A percentile compares a stretch with the other conserved stretches of the same genome.
Evolutionary conservation across 257 asterid species (phyloP).

Genomic region (Thymus mandschuricus): DNA sequence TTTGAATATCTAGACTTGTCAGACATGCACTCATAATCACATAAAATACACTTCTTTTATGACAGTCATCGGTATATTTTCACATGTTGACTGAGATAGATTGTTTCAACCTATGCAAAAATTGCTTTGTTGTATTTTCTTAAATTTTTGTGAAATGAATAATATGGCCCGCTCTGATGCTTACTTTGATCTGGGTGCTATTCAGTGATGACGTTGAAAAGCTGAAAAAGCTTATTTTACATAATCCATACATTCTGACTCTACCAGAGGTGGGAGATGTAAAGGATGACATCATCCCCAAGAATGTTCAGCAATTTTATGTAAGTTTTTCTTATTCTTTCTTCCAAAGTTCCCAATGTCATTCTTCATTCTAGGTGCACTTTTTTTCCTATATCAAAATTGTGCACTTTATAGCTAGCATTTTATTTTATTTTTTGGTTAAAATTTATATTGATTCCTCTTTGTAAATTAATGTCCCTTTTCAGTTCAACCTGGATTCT

Average conservation of each 20-base stretch:
- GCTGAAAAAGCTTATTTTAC: conserved; percentile 89
- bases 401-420: conserved; percentile 4
- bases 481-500: conserved; percentile 5
- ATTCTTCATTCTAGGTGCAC: neutral
- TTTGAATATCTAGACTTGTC: neutral
- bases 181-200: conserved; percentile 23
- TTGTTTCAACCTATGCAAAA: conserved; percentile 7
- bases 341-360: neutral
- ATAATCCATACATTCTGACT: conserved; percentile 84
- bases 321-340: conserved; percentile 51
- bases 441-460: neutral
- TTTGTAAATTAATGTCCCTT: conserved; percentile 13
- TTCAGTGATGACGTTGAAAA: conserved; percentile 92
- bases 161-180: conserved; percentile 8
- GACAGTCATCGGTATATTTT: neutral
- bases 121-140: conserved; percentile 1
- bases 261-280: conserved; percentile 82
- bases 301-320: conserved; percentile 87
- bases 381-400: conserved; percentile 4
- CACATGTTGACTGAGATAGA: conserved; percentile 3
- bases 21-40: neutral
- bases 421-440: neutral
- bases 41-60: neutral
- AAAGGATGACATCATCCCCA: conserved; percentile 86
- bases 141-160: neutral